Conservation (phyloP, 805 yeast species). For the Zygoascus bituminiphila region DNA sequence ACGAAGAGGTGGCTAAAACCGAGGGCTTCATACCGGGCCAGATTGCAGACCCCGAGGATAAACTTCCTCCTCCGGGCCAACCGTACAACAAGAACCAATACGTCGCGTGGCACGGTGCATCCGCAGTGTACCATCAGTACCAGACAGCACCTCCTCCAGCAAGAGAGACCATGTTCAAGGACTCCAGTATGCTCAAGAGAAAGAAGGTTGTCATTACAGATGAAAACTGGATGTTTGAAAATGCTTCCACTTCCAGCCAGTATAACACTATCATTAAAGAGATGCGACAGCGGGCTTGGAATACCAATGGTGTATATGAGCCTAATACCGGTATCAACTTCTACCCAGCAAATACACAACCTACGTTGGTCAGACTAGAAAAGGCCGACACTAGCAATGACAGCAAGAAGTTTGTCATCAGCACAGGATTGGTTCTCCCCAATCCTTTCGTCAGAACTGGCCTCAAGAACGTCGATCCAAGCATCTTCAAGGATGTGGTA, state of each 20-base stretch:
- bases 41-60: slow-evolving; percentile 58
- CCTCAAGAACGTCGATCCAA: slow-evolving; percentile 47
- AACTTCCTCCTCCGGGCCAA: slow-evolving; percentile 35
- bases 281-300: slow-evolving; percentile 43
- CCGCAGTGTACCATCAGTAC: slow-evolving; percentile 33
- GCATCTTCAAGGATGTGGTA: slow-evolving; percentile 46
- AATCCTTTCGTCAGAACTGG: slow-evolving; percentile 56
- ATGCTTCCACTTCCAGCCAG: slow-evolving; percentile 67
- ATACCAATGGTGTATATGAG: slow-evolving; percentile 57
- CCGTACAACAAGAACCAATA: slow-evolving; percentile 42
- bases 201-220: slow-evolving; percentile 39
- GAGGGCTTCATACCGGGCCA: slow-evolving; percentile 67
- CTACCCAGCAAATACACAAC: slow-evolving; percentile 69
- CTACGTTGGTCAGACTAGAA: slow-evolving; percentile 34
- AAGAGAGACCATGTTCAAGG: slow-evolving; percentile 18
- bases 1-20: slow-evolving; percentile 47
- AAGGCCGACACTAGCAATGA: slow-evolving; percentile 14
- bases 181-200: slow-evolving; percentile 15
- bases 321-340: slow-evolving; percentile 77
- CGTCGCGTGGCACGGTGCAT: slow-evolving; percentile 46
- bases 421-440: slow-evolving; percentile 28
- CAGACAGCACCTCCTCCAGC: slow-evolving; percentile 22
- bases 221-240: slow-evolving; percentile 77
- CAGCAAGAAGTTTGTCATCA: slow-evolving; percentile 11
- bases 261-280: slow-evolving; percentile 56